Evolutionary conservation across 2,329 filamentous ascomycete species (phyloP), one percentile per base, ranked within the genome.

Genomic region (Talaromyces atroroseus): DNA sequence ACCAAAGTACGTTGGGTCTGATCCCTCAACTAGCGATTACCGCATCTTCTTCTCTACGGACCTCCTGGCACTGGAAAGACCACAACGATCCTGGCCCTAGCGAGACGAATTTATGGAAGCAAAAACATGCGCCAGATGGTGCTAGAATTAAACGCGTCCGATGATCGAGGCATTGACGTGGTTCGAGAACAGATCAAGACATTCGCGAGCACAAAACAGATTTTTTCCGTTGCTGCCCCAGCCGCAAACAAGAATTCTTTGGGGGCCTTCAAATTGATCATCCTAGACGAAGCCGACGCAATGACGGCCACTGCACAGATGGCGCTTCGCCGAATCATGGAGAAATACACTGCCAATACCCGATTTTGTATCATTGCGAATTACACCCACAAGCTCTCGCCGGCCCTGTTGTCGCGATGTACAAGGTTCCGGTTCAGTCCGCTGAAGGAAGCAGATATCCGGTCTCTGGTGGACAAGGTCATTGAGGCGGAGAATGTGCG

Each of bases 221-320:
- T 99, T 66, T 99, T 99, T 77, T 84, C 82, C n/a, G 78, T 82
- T 44, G 78, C 79, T 7, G 76, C 81, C 1, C 75, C 71, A 45
- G 58, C 66, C 16, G 40, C 57, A 46, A 56, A 44, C 20, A 75
- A 81, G 32, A 71, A 73, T 12, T 74, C 76, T 5, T 74, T 92
- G 24, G 90, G 89, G 0, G 83, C 83, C 3, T 99, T 88, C 79
- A 99, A 99, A 78, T 84, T 99, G 64, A 97, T 99, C 69, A 90
- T 99, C 55, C 83, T 99, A 4, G 94, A 99, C 72, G 94, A 99
- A 78, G 94, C 94, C n/a, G 94, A 99, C 71, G 94, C 94, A 54
- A 99, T 99, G 94, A 99, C 94, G n/a, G 88, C 90, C 54, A 95
- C 92, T 0, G 94, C 94, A 5, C 94, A 99, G 74, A 99, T 99